Evolutionary conservation across 495 filamentous ascomycete genomes (phyloP), one percentile per base, ranked within the genome.

Genomic region (Xylaria scruposa): DNA sequence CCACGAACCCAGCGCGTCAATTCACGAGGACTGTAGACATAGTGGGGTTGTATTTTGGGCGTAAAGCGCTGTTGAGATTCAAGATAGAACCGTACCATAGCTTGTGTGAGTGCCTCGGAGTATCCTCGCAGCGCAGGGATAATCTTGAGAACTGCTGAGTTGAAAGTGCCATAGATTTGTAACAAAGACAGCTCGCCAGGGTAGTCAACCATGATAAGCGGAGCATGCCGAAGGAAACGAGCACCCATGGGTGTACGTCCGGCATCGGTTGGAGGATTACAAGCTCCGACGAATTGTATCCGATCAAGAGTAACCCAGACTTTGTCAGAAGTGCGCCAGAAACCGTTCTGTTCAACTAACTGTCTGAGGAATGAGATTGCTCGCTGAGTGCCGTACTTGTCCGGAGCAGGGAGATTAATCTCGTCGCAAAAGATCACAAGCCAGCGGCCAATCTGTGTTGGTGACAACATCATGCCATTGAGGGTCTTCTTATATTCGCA

Each of bases 131-230:
- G 86, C 33, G 94, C 90, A 2, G 96, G 95, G 71, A 98, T 91
- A 71, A 98, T 95, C 87, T 99, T 99, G 74, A 99, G 90, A 63
- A 98, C 87, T 15, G 97, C 96, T 73, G 88, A 93, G 81, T 97
- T 99, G 88, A 99, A 99, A 1, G 96, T 98, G 76, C 97, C 95
- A 80, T 99, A 99, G 69, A 99, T 99, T 78, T 99, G 96, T 47
- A 88, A 91, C 65, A 99, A 87, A 8, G 96, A 99, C 49, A 92
- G 83, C 82, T 99, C 94, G 75, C 97, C 96, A 70, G 96, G 96
- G 79, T 99, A 99, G 77, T 98, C 96, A 47, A 99, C 96, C 96
- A 99, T 99, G 78, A 99, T 92, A 51, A 99, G 87, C 15, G 96
- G 96, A 42, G 96, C 92, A 82, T 99, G 96, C 49, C 97, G 89